Conservation (phyloP, 2,329 filamentous ascomycete genomes). For the Aspergillus clavatus region DNA sequence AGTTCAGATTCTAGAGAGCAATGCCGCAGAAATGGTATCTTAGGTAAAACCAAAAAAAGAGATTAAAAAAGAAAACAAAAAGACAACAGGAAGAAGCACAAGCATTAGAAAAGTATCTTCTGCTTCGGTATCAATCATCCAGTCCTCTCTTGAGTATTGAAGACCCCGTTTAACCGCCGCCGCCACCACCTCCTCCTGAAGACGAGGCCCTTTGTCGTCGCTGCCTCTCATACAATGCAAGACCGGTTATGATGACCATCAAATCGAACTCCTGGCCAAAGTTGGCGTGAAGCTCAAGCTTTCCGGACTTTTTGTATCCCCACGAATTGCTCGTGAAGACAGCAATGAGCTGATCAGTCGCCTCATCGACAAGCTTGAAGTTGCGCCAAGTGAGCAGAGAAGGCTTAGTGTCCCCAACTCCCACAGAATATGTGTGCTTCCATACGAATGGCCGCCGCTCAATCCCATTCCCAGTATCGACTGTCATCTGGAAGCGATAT, state of each 20-base stretch:
- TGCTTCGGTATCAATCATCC: too few species aligned
- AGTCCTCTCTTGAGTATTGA: too few species aligned
- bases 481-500: constrained; percentile 27
- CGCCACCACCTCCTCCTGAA: constrained; percentile 10
- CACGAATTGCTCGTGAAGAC: constrained; percentile 27
- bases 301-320: constrained; percentile 28
- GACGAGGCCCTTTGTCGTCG: constrained; percentile 8
- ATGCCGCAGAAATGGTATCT: neutral
- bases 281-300: constrained; percentile 25
- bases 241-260: constrained; percentile 25
- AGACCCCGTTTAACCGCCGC: constrained; percentile 3
- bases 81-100: neutral
- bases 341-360: constrained; percentile 24
- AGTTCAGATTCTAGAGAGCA: too few species aligned
- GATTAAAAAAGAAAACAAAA: neutral
- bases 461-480: constrained; percentile 6
- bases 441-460: constrained; percentile 27
- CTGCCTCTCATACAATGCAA: constrained; percentile 24
- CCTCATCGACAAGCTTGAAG: constrained; percentile 33
- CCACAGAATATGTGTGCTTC: constrained; percentile 30
- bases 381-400: constrained; percentile 20
- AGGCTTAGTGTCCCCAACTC: constrained; percentile 21
- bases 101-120: too few species aligned
- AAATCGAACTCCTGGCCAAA: constrained; percentile 27
- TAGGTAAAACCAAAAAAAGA: neutral